Evolutionary conservation across 257 asterid genomes (phyloP), one percentile per base, ranked within the genome.

Genomic region (Avicennia marina): DNA sequence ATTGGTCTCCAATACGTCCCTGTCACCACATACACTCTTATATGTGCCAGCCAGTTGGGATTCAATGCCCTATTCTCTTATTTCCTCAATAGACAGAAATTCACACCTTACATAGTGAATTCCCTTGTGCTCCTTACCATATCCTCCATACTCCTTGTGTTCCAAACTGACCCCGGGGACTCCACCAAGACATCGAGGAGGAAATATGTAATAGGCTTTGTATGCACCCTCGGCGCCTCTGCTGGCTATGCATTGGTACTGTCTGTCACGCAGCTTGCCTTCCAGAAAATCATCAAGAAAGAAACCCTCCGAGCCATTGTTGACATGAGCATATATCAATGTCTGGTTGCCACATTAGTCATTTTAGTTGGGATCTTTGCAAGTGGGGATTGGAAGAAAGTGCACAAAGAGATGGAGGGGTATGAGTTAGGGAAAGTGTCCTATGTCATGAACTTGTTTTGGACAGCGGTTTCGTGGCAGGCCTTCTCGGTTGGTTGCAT

Each of bases 401-500:
- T 82, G 64, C 20, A n/a, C 5, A 13, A 3, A 15, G 96, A 89
- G 64, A 85, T 83, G 94, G 40, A 46, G 2, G 80, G 47, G 34
- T 88, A 61, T 43, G 53, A 57, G 20, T 4, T 24, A 19, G 96
- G 96, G 62, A 63, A 52, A 16, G 73, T 62, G 4, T 60, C 78
- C 0, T 88, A 88, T 47, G 70, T 77, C 11, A 81, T 79, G 77
- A 83, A 65, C 58, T 65, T 85, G 78, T 10, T 72, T 4, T 71
- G 88, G 72, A 88, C 90, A 0, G 72, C 85, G 7, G 67, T 88
- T 21, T 67, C 84, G 0, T 88, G 96, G 96, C 95, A 88, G 52
- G 71, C 45, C 8, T 85, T 69, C 11, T 3, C 51, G 0, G 69
- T 82, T 4, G 95, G 96, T 0, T 57, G 75, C 7, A 41, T 75